Conservation (phyloP, 352 stramenopile species). For the Elongisporangium prolatum region DNA sequence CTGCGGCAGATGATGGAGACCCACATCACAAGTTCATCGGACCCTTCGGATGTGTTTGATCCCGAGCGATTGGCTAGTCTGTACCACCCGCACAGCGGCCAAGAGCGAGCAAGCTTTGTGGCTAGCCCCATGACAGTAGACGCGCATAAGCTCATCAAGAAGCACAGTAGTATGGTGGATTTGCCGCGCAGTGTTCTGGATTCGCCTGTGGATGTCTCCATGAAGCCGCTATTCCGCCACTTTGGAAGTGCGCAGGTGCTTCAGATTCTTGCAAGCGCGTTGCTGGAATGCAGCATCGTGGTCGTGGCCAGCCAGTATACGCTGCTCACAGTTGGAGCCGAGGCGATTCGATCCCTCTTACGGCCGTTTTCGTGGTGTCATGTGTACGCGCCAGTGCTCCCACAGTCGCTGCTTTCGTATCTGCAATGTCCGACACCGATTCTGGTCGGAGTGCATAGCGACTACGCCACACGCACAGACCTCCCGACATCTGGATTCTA, state of each 20-base stretch:
- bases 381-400: conserved; percentile 85
- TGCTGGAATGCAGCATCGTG: conserved; percentile 86
- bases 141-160: conserved; percentile 19
- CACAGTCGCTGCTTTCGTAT: conserved; percentile 80
- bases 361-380: conserved; percentile 89
- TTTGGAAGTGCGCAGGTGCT: conserved; percentile 64
- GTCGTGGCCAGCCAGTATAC: conserved; percentile 82
- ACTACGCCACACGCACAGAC: conserved; percentile 50
- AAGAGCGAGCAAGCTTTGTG: conserved; percentile 8
- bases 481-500: conserved; percentile 68
- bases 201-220: conserved; percentile 56
- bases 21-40: conserved; percentile 31
- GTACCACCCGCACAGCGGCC: conserved; percentile 19
- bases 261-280: conserved; percentile 73
- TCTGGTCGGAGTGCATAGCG: conserved; percentile 80
- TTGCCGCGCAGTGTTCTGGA: conserved; percentile 35
- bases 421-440: conserved; percentile 89
- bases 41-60: conserved; percentile 38
- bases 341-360: conserved; percentile 80
- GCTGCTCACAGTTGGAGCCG: conserved; percentile 72
- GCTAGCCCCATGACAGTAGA: conserved; percentile 8
- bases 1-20: conserved; percentile 52
- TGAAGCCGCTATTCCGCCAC: conserved; percentile 60
- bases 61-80: conserved; percentile 39
- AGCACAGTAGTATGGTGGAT: conserved; percentile 40